Conservation (phyloP, 441 rosid genomes). For the Adansonia gregorii region DNA sequence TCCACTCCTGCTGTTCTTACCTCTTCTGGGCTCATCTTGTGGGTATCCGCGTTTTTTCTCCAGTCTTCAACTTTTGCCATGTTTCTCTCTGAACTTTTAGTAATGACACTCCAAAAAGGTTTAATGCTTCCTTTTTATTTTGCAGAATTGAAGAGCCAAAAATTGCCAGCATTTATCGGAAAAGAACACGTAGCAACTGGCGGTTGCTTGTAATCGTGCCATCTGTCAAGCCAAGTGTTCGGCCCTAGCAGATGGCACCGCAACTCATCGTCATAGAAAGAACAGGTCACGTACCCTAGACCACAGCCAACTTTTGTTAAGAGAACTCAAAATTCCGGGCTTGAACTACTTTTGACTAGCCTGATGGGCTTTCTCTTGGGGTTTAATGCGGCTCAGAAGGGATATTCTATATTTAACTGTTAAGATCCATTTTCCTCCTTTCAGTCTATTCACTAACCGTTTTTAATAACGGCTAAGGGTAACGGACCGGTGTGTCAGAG, state of each 20-base stretch:
- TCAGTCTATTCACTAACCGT: conserved; percentile 16
- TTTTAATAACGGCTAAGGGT: conserved; percentile 4
- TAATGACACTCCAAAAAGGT: not conserved
- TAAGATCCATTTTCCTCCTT: conserved; percentile 19
- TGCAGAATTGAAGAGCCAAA: not conserved
- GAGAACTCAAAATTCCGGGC: not conserved
- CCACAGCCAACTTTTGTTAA: conserved; percentile 4
- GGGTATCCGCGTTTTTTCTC: conserved; percentile 66
- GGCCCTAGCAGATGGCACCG: not conserved
- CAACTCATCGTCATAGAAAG: not conserved
- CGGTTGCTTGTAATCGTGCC: conserved; percentile 8
- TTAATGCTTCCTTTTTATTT: not conserved
- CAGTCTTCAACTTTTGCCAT: conserved; percentile 58
- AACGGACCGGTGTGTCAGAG: not conserved
- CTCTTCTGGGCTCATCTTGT: conserved; percentile 57
- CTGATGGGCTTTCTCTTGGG: not conserved
- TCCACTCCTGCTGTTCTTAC: conserved; percentile 61
- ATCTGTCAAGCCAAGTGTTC: conserved; percentile 18
- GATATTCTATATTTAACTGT: not conserved
- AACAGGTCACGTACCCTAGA: not conserved
- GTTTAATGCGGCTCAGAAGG: not conserved
- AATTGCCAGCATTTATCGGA: not conserved
- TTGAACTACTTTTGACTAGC: not conserved
- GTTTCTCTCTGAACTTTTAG: not conserved
- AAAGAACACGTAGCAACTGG: not conserved